Evolutionary conservation across 441 rosid species (phyloP), one percentile per base, ranked within the genome.

Genomic region (Macaranga tanarius): DNA sequence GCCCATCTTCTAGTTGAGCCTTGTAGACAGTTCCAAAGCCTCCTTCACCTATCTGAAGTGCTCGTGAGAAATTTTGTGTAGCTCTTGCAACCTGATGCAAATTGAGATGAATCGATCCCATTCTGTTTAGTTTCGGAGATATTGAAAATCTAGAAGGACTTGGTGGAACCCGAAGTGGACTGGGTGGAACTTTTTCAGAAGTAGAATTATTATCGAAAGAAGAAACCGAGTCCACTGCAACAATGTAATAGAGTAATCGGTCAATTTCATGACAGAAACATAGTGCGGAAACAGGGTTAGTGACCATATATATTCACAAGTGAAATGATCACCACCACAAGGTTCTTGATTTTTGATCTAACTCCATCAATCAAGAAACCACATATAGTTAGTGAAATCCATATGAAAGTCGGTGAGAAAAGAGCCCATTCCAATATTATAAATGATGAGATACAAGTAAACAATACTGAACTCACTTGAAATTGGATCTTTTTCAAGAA

Each of bases 1-100:
- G 95, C 61, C 92, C 91, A 42, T 86, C 86, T 42, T 89, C 93
- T 66, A 95, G 82, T 61, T 67, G 66, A 2, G 91, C 98, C 77
- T 75, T 92, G 83, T 89, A 95, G 69, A 95, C 98, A 44, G 84
- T 84, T 76, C 99, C 98, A 69, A 92, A 92, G 42, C 96, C 97
- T 38, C 98, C 97, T 86, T 89, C 92, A 62, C 97, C 98, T 68
- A 95, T 88, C 82, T 68, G 81, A 75, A 83, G 82, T 0, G 76
- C 67, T n/a, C 85, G 76, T 6, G 99, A 86, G 80, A 95, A 92
- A 81, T 85, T 91, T 38, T 68, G 74, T 8, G 99, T 95, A 63
- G 97, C 99, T 83, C 80, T 80, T 55, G 45, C 16, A 60, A 85
- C 87, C 81, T 95, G 90, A 71, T 11, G 74, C 86, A 87, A 80